These are phyloP conservation scores for Phytopythium chamaehyphon DNA, from an alignment of 352 stramenopile species.

Conservation along the genomic window DNA sequence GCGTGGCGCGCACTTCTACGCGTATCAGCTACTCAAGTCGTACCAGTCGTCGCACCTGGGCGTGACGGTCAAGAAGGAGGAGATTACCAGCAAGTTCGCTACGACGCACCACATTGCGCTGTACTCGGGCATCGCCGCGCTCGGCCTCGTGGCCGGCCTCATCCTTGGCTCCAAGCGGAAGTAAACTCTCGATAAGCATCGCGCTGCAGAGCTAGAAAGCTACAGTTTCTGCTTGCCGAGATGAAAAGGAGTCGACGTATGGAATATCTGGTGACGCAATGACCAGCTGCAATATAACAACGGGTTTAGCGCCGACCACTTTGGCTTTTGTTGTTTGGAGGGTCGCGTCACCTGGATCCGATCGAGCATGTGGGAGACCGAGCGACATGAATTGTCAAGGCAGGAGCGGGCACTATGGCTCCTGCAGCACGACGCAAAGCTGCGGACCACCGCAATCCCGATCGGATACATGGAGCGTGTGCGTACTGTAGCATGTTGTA, in stretches of 20 bases:
- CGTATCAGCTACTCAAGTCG: conserved; percentile 69
- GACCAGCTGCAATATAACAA: too few species aligned
- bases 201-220: background rate
- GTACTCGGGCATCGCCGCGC: conserved; percentile 37
- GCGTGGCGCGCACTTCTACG: conserved; percentile 86
- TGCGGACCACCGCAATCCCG: conserved; percentile 6
- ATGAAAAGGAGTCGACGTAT: background rate
- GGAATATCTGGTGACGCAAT: too few species aligned
- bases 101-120: conserved; percentile 34
- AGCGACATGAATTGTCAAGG: conserved; percentile 10
- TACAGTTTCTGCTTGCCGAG: background rate
- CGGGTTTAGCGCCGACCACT: too few species aligned
- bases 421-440: conserved; percentile 8
- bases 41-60: conserved; percentile 45
- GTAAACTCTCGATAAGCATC: background rate
- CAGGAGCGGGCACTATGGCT: conserved; percentile 11
- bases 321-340: too few species aligned
- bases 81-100: conserved; percentile 29
- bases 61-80: conserved; percentile 21
- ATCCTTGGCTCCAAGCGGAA: conserved; percentile 14
- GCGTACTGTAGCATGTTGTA: too few species aligned
- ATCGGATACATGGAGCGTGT: conserved; percentile 23
- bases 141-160: conserved; percentile 28
- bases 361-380: conserved; percentile 9
- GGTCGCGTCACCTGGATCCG: background rate